phyloP scores from a whole-genome alignment of 345 rosid genomes.

The Dovyalis caffra region DNA sequence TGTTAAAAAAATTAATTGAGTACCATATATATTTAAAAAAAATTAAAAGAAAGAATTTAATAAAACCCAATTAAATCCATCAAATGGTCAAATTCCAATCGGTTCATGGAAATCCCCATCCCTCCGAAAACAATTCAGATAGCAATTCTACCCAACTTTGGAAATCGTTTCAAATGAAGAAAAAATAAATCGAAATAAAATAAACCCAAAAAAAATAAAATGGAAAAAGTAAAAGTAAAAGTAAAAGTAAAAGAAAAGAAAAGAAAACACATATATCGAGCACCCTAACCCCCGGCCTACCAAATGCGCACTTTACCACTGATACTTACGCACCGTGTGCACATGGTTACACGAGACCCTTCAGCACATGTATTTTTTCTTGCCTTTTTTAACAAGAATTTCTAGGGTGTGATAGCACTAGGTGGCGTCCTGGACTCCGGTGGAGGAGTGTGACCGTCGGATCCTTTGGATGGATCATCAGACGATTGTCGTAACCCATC shows the following conservation, averaged over 20 bases:
- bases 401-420: constrained; percentile 49
- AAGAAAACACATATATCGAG: constrained; percentile 10
- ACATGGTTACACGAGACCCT: neutral
- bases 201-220: constrained; percentile 1
- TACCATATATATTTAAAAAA: too few species aligned
- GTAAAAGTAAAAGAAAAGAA: too few species aligned
- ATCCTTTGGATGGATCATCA: constrained; percentile 93
- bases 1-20: too few species aligned
- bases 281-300: constrained; percentile 6
- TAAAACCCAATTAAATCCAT: constrained; percentile 31
- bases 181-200: neutral
- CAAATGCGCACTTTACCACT: constrained; percentile 27
- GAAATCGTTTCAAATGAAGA: constrained; percentile 25
- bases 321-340: constrained; percentile 33
- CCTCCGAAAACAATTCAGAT: constrained; percentile 30
- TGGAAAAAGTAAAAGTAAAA: too few species aligned
- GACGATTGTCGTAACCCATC: constrained; percentile 89
- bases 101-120: constrained; percentile 33
- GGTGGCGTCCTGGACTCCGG: constrained; percentile 71
- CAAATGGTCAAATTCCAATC: constrained; percentile 36
- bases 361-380: neutral
- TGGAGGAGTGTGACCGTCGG: constrained; percentile 86
- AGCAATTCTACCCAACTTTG: constrained; percentile 12
- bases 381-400: neutral
- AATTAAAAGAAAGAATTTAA: constrained; percentile 28